These are phyloP conservation scores for Trichosporon faecale DNA, from an alignment of 1,284 basidiomycete species.

Conservation along the genomic window DNA sequence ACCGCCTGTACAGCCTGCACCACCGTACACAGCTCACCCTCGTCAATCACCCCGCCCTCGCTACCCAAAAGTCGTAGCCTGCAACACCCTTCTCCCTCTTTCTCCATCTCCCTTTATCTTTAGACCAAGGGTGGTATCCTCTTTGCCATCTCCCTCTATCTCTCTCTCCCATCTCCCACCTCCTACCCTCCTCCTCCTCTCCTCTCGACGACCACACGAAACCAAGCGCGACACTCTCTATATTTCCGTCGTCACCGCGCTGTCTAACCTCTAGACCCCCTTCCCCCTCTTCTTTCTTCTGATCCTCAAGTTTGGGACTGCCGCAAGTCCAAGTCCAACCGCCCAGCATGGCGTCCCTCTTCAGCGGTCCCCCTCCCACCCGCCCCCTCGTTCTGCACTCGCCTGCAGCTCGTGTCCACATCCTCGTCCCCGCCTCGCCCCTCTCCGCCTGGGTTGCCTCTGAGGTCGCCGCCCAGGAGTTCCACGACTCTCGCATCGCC, in stretches of 20 bases:
- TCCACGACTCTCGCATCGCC: conserved; percentile 61
- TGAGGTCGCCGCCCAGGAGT: conserved; percentile 82
- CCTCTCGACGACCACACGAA: conserved; percentile 10
- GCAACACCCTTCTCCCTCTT: not conserved
- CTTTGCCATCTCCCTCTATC: conserved; percentile 9
- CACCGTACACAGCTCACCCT: not conserved
- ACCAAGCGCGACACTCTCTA: not conserved
- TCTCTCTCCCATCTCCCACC: conserved; percentile 4
- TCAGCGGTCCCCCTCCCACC: conserved; percentile 41
- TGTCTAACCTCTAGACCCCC: conserved; percentile 1
- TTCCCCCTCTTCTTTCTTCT: conserved; percentile 7
- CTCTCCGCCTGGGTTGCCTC: conserved; percentile 80
- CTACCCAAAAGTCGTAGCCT: conserved; percentile 1
- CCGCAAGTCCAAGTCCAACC: conserved; percentile 24
- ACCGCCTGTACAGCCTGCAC: not conserved
- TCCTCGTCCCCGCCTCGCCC: conserved; percentile 71
- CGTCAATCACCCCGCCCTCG: conserved; percentile 1
- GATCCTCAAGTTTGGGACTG: conserved; percentile 22
- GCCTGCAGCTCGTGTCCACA: conserved; percentile 57
- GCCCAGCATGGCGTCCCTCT: conserved; percentile 49
- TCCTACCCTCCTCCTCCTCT: not conserved
- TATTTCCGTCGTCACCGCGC: conserved; percentile 7
- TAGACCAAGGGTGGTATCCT: conserved; percentile 11
- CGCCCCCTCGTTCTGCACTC: conserved; percentile 54
- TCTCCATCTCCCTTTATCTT: conserved; percentile 14